Conservation (phyloP, 768 basidiomycete genomes). For the Hygrophoropsis aurantiaca region DNA sequence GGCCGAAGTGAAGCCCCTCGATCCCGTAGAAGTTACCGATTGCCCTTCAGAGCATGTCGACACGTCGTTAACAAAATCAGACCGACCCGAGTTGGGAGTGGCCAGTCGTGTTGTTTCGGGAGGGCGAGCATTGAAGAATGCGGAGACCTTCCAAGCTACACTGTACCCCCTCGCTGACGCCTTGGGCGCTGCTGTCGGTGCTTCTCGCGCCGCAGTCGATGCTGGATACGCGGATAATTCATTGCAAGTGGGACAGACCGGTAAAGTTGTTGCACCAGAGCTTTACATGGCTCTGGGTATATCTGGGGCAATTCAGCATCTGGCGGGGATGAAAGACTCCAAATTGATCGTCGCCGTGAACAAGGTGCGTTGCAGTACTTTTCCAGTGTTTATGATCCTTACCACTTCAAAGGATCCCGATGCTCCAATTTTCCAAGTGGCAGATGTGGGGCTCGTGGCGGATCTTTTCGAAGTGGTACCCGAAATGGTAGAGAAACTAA, state of each 20-base stretch:
- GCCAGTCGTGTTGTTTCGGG: conserved; percentile 92
- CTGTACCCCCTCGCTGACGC: conserved; percentile 92
- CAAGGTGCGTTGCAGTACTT: conserved; percentile 56
- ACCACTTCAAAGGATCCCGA: conserved; percentile 73
- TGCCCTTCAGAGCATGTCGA: conserved; percentile 58
- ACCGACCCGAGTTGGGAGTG: conserved; percentile 87
- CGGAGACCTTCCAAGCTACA: conserved; percentile 85
- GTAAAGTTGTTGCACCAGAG: conserved; percentile 96
- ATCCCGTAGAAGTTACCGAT: conserved; percentile 61
- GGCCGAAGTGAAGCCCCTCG: conserved; percentile 60
- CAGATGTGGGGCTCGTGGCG: conserved; percentile 91
- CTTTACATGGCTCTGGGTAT: conserved; percentile 96
- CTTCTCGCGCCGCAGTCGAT: conserved; percentile 97
- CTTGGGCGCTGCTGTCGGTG: conserved; percentile 93
- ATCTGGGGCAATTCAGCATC: conserved; percentile 97
- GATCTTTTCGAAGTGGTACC: conserved; percentile 94
- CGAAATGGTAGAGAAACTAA: conserved; percentile 84
- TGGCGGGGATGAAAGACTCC: conserved; percentile 99
- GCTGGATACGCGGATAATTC: conserved; percentile 98
- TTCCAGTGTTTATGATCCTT: conserved; percentile 4
- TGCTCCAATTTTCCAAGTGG: conserved; percentile 98
- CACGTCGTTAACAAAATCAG: conserved; percentile 82
- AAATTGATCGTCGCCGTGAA: conserved; percentile 98
- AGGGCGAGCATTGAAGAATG: conserved; percentile 91
- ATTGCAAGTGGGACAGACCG: conserved; percentile 98